Evolutionary conservation across 768 basidiomycete species (phyloP).

Genomic region (Podaxis sp.): DNA sequence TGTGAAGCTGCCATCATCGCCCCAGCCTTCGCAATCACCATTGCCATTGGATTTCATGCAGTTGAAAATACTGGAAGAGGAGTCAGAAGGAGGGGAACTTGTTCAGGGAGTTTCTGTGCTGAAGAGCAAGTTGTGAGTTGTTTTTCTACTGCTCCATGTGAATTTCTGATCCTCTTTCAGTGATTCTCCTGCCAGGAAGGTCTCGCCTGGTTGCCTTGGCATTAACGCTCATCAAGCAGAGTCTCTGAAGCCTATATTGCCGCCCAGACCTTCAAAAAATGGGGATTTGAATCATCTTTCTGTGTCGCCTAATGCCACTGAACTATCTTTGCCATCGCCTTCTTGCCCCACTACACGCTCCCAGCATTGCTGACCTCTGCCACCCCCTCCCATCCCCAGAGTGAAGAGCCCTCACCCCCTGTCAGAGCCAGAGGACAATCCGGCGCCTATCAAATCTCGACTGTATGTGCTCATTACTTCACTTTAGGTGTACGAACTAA

Average conservation of each 20-base stretch:
- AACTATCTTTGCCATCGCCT: background rate
- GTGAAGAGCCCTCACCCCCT: constrained; percentile 5
- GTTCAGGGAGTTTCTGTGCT: constrained; percentile 19
- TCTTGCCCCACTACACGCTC: background rate
- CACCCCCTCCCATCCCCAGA: constrained; percentile 4
- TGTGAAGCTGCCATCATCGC: constrained; percentile 30
- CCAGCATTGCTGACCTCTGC: constrained; percentile 5
- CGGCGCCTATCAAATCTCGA: background rate
- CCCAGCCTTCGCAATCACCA: constrained; percentile 37
- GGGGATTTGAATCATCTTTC: constrained; percentile 1
- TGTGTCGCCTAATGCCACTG: constrained; percentile 5
- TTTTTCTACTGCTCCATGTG: background rate
- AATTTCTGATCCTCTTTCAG: constrained; percentile 11
- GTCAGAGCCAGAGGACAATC: background rate
- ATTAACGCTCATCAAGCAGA: background rate
- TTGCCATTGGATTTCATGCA: constrained; percentile 27
- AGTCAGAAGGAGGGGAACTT: constrained; percentile 14
- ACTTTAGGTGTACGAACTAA: background rate
- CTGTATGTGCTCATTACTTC: background rate
- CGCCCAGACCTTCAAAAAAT: background rate
- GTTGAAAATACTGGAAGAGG: background rate
- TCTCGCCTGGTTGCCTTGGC: too few species aligned
- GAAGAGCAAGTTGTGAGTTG: constrained; percentile 27
- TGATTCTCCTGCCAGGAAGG: constrained; percentile 10
- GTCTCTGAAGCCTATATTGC: constrained; percentile 1